Evolutionary conservation across 345 rosid species (phyloP), one percentile per base, ranked within the genome.

Genomic region (Ceriops tagal): DNA sequence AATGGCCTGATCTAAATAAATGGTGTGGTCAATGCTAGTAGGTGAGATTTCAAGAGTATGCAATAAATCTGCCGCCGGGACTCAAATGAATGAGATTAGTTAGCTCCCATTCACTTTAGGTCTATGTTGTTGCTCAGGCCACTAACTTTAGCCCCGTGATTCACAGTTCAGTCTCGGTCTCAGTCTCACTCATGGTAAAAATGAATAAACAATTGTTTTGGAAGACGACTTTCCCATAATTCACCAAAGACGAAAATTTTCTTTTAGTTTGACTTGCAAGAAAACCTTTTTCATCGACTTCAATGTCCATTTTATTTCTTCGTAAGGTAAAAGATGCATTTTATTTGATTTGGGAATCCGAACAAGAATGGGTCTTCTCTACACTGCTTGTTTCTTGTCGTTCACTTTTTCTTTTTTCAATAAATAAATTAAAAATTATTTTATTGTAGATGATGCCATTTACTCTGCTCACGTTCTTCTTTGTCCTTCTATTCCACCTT

Each of bases 241-340:
- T 72, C 72, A 67, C 65, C 76, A 56, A 77, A 65, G 28, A 66
- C 70, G 61, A 30, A 20, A 34, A 24, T 11, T 51, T 32, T 37
- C 68, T 61, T 37, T 15, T 63, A 71, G 78, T 77, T 83, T 66
- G 83, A 77, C 86, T 75, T 80, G 30, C 51, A 56, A 71, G 56
- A 53, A 43, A 65, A 10, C 35, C 22, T 13, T 16, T 2, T 26
- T 70, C 83, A 67, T 77, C 77, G 67, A 27, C 8, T 43, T 68
- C 77, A 60, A 75, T n/a, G 74, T 47, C 35, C 73, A 72, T 76
- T 73, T 30, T 61, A 61, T 76, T 64, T 16, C 21, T 34, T 16
- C 32, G 24, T 5, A 9, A 47, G n/a, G 0, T 27, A 61, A 57
- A 39, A 68, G 27, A 24, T 21, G n/a, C 21, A 46, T 8, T 66